Evolutionary conservation across 2,329 filamentous ascomycete genomes (phyloP).

Genomic region (Chaetomium sp.): DNA sequence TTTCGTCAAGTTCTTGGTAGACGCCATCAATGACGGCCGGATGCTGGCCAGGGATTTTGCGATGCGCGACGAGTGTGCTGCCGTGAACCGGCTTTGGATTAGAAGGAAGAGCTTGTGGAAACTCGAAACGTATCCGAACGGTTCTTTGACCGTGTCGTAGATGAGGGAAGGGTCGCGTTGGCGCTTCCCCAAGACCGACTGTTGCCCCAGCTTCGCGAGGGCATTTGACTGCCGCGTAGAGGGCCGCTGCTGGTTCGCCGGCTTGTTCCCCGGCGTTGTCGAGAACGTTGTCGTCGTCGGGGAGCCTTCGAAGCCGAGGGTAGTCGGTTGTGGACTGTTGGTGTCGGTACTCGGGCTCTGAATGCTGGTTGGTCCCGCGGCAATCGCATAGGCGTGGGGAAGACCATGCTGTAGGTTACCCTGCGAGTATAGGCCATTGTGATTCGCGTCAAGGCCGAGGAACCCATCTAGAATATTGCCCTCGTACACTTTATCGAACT

Average conservation of each 20-base stretch:
- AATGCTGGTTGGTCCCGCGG: conserved; percentile 62
- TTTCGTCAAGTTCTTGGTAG: conserved; percentile 82
- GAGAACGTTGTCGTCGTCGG: conserved; percentile 47
- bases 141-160: conserved; percentile 86
- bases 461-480: conserved; percentile 56
- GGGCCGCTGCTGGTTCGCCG: conserved; percentile 41
- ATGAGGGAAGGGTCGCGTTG: conserved; percentile 77
- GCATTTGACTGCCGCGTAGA: conserved; percentile 50
- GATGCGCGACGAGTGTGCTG: conserved; percentile 77
- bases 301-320: conserved; percentile 58
- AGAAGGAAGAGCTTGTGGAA: conserved; percentile 87
- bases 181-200: conserved; percentile 60
- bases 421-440: conserved; percentile 54
- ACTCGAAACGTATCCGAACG: conserved; percentile 86
- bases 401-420: conserved; percentile 64
- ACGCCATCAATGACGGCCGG: conserved; percentile 89
- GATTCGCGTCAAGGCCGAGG: conserved; percentile 53
- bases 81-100: conserved; percentile 75
- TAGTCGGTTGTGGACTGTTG: conserved; percentile 61
- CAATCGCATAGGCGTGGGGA: conserved; percentile 67
- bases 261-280: conserved; percentile 27
- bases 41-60: conserved; percentile 87
- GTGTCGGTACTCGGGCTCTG: conserved; percentile 67
- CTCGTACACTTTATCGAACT: conserved; percentile 55
- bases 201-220: conserved; percentile 47